A percentile compares a stretch with the other conserved stretches of the same genome.
Evolutionary conservation across 2,329 filamentous ascomycete species (phyloP).

Genomic region (Zalaria sp.): DNA sequence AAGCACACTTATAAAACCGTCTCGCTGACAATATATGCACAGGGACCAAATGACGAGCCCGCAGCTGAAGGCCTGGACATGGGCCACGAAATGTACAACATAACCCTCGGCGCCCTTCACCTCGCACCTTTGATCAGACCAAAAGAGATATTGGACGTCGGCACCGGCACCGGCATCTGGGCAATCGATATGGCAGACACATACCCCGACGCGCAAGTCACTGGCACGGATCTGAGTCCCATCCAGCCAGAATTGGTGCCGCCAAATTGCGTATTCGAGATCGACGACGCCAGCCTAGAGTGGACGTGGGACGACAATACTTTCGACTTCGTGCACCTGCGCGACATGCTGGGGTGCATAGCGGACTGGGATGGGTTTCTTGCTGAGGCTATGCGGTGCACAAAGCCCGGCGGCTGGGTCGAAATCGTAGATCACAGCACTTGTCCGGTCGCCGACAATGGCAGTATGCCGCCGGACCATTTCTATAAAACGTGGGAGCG

Average conservation of each 20-base stretch:
- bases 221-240: constrained; percentile 33
- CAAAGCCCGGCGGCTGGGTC: constrained; percentile 24
- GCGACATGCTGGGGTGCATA: constrained; percentile 30
- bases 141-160: constrained; percentile 27
- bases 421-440: constrained; percentile 27
- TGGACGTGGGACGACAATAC: constrained; percentile 23
- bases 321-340: constrained; percentile 33
- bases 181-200: constrained; percentile 19
- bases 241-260: constrained; percentile 35
- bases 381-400: constrained; percentile 13
- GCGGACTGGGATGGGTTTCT: constrained; percentile 31
- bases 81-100: constrained; percentile 25
- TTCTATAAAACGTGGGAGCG: constrained; percentile 2
- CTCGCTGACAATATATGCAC: constrained; percentile 7
- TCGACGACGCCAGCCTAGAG: constrained; percentile 29
- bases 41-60: constrained; percentile 28
- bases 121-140: constrained; percentile 15
- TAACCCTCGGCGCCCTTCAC: constrained; percentile 17
- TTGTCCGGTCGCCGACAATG: constrained; percentile 21
- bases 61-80: constrained; percentile 31
- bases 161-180: constrained; percentile 34
- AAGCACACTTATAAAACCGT: constrained; percentile 7
- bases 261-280: constrained; percentile 31
- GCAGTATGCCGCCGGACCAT: constrained; percentile 11
- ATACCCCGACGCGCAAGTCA: constrained; percentile 20